These are phyloP conservation scores for Leptographium galeiforme DNA, from an alignment of 2,329 filamentous ascomycete genomes.

Conservation along the genomic window DNA sequence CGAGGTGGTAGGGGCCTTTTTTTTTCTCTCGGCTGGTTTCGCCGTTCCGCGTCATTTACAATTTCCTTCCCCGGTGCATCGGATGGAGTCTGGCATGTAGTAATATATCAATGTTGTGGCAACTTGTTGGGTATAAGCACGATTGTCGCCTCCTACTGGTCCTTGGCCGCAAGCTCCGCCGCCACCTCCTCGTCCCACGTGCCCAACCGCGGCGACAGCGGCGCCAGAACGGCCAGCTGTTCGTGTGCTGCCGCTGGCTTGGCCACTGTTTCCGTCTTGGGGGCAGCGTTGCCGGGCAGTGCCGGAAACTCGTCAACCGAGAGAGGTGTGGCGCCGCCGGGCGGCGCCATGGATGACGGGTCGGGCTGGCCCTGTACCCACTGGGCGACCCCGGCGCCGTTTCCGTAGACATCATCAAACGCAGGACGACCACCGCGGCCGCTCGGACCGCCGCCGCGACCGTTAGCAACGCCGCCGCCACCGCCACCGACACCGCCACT, in stretches of 20 bases:
- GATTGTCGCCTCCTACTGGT: not conserved
- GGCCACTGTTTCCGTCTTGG: constrained; percentile 10
- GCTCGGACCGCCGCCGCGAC: constrained; percentile 18
- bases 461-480: constrained; percentile 6
- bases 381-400: constrained; percentile 10
- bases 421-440: constrained; percentile 11
- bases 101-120: no score
- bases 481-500: constrained; percentile 8
- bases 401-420: constrained; percentile 10
- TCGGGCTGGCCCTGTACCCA: constrained; percentile 12
- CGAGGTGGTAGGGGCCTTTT: not conserved
- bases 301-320: constrained; percentile 26
- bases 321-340: constrained; percentile 14
- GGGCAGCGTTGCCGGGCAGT: constrained; percentile 17
- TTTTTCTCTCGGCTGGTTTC: not conserved
- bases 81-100: no score
- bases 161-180: constrained; percentile 13
- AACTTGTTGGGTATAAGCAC: no score
- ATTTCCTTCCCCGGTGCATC: not conserved
- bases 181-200: constrained; percentile 49
- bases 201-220: constrained; percentile 19
- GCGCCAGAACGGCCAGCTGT: constrained; percentile 12
- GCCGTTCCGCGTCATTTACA: not conserved
- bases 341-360: constrained; percentile 11
- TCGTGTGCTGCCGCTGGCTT: constrained; percentile 3